A percentile compares a stretch with the other conserved stretches of the same genome.
Conservation (phyloP, 352 stramenopile species). For the Globisporangium rhizosaccharum region DNA sequence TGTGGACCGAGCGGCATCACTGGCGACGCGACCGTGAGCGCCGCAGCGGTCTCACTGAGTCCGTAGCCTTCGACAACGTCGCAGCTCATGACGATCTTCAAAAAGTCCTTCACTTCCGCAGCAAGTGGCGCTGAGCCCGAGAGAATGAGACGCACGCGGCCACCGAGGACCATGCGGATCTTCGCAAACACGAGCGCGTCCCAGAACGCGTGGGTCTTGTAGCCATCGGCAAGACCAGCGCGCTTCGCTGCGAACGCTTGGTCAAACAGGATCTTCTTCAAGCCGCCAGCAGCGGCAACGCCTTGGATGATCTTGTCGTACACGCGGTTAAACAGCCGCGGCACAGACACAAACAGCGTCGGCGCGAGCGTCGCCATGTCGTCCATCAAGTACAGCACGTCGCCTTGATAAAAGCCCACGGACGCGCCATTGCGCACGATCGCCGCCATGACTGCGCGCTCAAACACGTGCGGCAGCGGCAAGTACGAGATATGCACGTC, state of each 20-base stretch:
- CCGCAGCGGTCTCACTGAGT: constrained; percentile 91
- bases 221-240: constrained; percentile 35
- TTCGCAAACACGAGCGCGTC: constrained; percentile 96
- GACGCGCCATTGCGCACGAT: constrained; percentile 81
- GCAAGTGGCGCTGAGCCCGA: constrained; percentile 92
- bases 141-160: constrained; percentile 86
- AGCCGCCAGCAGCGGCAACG: constrained; percentile 42
- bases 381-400: constrained; percentile 90
- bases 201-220: constrained; percentile 84
- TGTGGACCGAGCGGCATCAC: constrained; percentile 78
- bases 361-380: constrained; percentile 91
- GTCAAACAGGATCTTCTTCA: constrained; percentile 73
- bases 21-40: constrained; percentile 57
- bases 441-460: constrained; percentile 86
- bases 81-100: constrained; percentile 92
- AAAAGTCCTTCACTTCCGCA: constrained; percentile 93
- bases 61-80: constrained; percentile 94
- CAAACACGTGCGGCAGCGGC: constrained; percentile 96
- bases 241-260: constrained; percentile 58
- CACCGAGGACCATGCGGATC: constrained; percentile 89
- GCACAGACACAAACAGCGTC: constrained; percentile 92
- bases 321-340: constrained; percentile 95
- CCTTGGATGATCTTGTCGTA: constrained; percentile 93
- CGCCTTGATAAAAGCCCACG: constrained; percentile 77
- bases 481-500: constrained; percentile 96